These are phyloP conservation scores for Lunularia cruciata DNA, from an alignment of 225 moss, liverwort and hornwort species.

Conservation along the genomic window DNA sequence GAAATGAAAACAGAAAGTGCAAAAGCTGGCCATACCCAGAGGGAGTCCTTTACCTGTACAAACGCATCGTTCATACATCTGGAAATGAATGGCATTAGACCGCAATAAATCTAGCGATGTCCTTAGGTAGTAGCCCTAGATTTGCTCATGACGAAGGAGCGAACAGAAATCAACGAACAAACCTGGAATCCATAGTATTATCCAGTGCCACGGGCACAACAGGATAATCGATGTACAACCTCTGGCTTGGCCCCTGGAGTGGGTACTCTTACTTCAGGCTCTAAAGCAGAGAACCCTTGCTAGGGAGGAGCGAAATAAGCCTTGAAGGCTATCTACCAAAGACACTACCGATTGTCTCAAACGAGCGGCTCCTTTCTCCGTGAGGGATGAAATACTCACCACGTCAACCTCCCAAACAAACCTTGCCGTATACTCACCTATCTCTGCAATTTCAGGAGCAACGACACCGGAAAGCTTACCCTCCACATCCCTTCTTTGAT, in stretches of 20 bases:
- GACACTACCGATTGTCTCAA: slow-evolving; percentile 2
- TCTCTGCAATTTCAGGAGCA: slow-evolving; percentile 30
- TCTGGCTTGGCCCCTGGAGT: neutral
- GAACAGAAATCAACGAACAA: slow-evolving; percentile 14
- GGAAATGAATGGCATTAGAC: slow-evolving; percentile 8
- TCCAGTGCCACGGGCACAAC: neutral
- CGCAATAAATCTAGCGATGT: slow-evolving; percentile 12
- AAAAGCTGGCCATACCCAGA: slow-evolving; percentile 5
- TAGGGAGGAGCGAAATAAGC: slow-evolving; percentile 2
- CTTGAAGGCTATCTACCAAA: slow-evolving; percentile 13
- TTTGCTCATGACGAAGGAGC: slow-evolving; percentile 12
- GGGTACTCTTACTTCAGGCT: neutral
- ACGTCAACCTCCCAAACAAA: slow-evolving; percentile 27
- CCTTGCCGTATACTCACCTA: slow-evolving; percentile 28
- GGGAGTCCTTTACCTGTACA: slow-evolving; percentile 23
- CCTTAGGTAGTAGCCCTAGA: neutral
- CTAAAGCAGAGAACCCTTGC: neutral
- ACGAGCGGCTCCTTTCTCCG: slow-evolving; percentile 24
- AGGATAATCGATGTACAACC: slow-evolving; percentile 7
- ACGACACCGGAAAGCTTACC: slow-evolving; percentile 29
- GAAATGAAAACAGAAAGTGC: neutral
- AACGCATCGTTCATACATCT: slow-evolving; percentile 26
- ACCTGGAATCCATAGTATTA: slow-evolving; percentile 9
- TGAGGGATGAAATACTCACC: slow-evolving; percentile 24
- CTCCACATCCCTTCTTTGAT: slow-evolving; percentile 20